Percentiles rank a stretch among this genome's conserved stretches.
Evolutionary conservation across 2,329 filamentous ascomycete species (phyloP).

Genomic region (Apiospora saccharicola): DNA sequence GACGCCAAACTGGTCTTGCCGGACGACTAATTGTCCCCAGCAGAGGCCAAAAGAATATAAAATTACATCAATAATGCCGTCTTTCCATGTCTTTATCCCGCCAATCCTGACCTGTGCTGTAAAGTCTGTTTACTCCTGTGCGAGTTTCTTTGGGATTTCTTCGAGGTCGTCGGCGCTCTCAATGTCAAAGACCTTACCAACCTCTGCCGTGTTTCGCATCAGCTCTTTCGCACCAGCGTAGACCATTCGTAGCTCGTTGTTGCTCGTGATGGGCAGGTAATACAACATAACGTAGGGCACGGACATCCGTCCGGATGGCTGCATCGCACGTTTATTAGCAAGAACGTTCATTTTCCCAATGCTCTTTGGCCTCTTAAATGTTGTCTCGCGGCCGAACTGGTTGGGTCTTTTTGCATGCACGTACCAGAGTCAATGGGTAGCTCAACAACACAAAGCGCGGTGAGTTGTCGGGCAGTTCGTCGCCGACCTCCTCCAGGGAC

Average conservation of each 20-base stretch:
- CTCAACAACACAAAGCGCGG: constrained; percentile 90
- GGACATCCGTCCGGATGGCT: constrained; percentile 83
- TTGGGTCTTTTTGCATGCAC: constrained; percentile 34
- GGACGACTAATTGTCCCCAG: constrained; percentile 42
- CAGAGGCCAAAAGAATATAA: neutral
- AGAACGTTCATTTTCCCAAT: neutral
- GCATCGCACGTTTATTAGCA: constrained; percentile 29
- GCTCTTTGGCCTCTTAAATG: neutral
- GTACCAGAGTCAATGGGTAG: constrained; percentile 86
- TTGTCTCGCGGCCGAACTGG: neutral
- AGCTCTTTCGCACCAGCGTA: constrained; percentile 97
- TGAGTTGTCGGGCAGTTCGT: constrained; percentile 91
- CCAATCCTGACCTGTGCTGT: neutral
- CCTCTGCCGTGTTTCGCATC: constrained; percentile 92
- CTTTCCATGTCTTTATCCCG: neutral
- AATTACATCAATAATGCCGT: neutral
- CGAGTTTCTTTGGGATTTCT: constrained; percentile 75
- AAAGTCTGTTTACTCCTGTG: constrained; percentile 38
- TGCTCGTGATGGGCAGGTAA: constrained; percentile 92
- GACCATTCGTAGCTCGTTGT: constrained; percentile 85
- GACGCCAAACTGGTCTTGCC: constrained; percentile 62
- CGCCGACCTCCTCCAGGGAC: constrained; percentile 79
- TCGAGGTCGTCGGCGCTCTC: constrained; percentile 81
- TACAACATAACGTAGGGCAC: constrained; percentile 96
- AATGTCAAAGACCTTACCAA: constrained; percentile 87